Percentiles rank a stretch among this genome's conserved stretches.
These are phyloP conservation scores for Flueggea neowawraea DNA, from an alignment of 441 rosid species.

Conservation along the genomic window DNA sequence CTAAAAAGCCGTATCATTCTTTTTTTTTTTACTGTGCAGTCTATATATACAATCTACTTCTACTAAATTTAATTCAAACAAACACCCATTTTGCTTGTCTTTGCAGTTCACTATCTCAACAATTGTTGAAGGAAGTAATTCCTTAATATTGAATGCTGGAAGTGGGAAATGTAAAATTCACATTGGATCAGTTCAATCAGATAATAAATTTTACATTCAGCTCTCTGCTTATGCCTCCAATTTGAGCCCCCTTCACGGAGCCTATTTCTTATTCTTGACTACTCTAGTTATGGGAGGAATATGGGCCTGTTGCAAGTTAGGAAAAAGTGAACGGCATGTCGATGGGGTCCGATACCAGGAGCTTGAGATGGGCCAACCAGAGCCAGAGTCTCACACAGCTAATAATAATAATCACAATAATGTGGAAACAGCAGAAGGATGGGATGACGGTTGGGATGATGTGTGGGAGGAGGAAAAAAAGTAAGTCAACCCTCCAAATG, in stretches of 20 bases:
- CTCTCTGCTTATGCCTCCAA: conserved; percentile 9
- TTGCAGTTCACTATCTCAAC: conserved; percentile 32
- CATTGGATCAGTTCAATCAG: background rate
- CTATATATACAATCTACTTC: too few relatives aligned
- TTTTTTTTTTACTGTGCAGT: too few relatives aligned
- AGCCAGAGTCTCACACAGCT: conserved; percentile 11
- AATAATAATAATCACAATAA: background rate
- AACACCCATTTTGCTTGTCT: too few relatives aligned
- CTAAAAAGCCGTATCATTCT: too few relatives aligned
- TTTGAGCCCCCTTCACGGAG: conserved; percentile 29
- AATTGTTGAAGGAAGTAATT: conserved; percentile 18
- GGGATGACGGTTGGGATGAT: conserved; percentile 50
- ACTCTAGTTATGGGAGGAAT: conserved; percentile 26
- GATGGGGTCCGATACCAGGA: conserved; percentile 40
- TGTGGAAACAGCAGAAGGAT: conserved; percentile 30
- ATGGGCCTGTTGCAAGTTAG: conserved; percentile 38
- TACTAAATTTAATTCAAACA: too few relatives aligned
- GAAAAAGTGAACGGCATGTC: conserved; percentile 18
- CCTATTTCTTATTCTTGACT: conserved; percentile 28
- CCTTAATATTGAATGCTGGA: conserved; percentile 26
- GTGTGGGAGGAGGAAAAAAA: conserved; percentile 41
- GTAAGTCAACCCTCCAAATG: conserved; percentile 23
- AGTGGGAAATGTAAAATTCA: conserved; percentile 21
- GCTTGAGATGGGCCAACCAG: conserved; percentile 38
- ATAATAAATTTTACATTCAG: conserved; percentile 10